Percentiles rank a stretch among this genome's conserved stretches.
These are phyloP conservation scores for Candida methanosorbosa DNA, from an alignment of 805 yeast species.

Conservation along the genomic window DNA sequence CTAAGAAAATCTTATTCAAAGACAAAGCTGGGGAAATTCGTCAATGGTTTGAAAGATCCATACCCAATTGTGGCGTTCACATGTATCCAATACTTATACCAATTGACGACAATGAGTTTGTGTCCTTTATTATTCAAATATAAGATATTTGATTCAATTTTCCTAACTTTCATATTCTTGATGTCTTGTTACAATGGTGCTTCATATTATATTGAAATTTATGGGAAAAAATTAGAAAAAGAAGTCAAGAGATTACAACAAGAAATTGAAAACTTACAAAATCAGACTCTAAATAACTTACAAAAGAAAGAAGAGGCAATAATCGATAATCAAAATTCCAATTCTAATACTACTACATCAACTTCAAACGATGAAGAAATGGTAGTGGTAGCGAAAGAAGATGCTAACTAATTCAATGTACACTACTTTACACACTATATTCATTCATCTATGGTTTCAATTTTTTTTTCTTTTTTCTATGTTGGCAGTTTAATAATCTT, in stretches of 20 bases:
- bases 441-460: no score
- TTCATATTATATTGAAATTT: constrained; percentile 84
- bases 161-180: constrained; percentile 64
- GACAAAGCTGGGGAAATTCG: constrained; percentile 61
- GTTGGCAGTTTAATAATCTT: no score
- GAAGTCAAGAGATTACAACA: constrained; percentile 65
- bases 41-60: constrained; percentile 74
- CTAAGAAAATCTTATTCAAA: constrained; percentile 64
- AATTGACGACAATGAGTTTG: constrained; percentile 74
- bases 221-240: constrained; percentile 82
- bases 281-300: no score
- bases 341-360: no score
- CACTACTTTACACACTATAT: no score
- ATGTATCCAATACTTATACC: constrained; percentile 78
- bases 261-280: constrained; percentile 43
- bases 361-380: no score
- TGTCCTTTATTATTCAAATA: constrained; percentile 84
- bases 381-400: no score
- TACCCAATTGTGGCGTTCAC: constrained; percentile 86
- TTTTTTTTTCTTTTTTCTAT: no score
- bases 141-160: constrained; percentile 56
- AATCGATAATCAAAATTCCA: no score
- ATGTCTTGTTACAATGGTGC: constrained; percentile 91
- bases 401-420: neutral
- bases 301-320: no score